These are phyloP conservation scores for Thalassiosira livingstoniorum DNA, from an alignment of 352 stramenopile genomes.

Conservation along the genomic window DNA sequence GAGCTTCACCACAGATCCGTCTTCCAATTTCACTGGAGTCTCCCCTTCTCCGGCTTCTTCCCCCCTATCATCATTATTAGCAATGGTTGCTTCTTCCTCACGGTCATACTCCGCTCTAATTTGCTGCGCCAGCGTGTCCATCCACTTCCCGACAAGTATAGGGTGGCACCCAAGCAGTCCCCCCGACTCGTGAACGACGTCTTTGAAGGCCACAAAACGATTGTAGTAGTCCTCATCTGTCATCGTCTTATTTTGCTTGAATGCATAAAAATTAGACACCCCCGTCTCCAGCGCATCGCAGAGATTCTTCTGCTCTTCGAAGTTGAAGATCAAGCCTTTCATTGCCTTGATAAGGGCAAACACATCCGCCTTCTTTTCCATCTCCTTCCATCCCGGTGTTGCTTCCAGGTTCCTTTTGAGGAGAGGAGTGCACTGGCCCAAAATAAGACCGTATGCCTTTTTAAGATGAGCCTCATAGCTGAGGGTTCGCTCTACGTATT, in stretches of 20 bases:
- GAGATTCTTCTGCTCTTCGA: neutral
- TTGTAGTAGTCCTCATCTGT: neutral
- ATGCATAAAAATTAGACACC: neutral
- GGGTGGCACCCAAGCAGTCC: neutral
- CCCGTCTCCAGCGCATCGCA: neutral
- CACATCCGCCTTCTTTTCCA: no score
- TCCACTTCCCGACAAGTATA: neutral
- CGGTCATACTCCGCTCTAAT: neutral
- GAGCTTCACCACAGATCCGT: no score
- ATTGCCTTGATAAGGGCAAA: neutral
- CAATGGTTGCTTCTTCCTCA: neutral
- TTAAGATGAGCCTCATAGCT: no score
- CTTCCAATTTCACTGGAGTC: no score
- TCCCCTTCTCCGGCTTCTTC: no score
- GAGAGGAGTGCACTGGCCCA: no score
- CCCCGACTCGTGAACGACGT: neutral
- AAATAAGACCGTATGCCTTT: no score
- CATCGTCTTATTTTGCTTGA: neutral
- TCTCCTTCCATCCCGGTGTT: no score
- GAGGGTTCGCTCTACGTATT: no score
- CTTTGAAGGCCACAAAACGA: neutral
- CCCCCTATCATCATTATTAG: neutral
- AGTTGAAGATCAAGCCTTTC: neutral
- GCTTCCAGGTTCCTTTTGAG: no score
- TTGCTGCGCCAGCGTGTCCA: neutral